Percentiles rank a stretch among this genome's conserved stretches.
Evolutionary conservation across 768 basidiomycete genomes (phyloP).

Genomic region (Trametes sanguinea): DNA sequence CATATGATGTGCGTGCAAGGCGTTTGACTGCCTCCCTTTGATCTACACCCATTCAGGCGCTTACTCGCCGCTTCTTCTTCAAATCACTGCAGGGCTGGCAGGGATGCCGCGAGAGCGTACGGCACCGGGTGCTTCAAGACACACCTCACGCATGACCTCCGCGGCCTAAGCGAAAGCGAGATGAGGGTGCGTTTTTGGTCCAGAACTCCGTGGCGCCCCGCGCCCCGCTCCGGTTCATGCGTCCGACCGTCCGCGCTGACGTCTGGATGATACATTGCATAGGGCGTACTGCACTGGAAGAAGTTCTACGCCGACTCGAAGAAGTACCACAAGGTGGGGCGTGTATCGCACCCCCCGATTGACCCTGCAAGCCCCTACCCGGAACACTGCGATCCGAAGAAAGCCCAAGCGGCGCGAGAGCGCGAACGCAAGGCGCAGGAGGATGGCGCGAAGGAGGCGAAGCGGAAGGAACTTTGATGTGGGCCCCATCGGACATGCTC

Average conservation of each 20-base stretch:
- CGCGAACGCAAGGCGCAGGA: constrained; percentile 21
- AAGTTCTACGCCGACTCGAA: constrained; percentile 83
- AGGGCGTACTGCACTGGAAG: constrained; percentile 90
- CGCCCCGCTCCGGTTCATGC: not conserved
- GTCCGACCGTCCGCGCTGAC: constrained; percentile 3
- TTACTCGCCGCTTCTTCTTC: constrained; percentile 16
- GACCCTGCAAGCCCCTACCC: constrained; percentile 76
- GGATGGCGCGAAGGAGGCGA: constrained; percentile 28
- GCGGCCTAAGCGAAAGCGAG: constrained; percentile 76
- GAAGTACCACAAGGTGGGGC: constrained; percentile 77
- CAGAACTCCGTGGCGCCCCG: not conserved
- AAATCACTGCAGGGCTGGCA: constrained; percentile 58
- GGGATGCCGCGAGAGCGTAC: constrained; percentile 90
- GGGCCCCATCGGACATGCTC: not conserved
- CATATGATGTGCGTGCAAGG: constrained; percentile 57
- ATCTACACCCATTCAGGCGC: constrained; percentile 8
- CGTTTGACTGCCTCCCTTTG: constrained; percentile 1
- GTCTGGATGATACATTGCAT: constrained; percentile 2
- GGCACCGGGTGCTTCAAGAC: constrained; percentile 91
- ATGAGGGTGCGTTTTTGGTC: constrained; percentile 51
- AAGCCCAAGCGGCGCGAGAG: constrained; percentile 34
- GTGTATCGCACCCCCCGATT: constrained; percentile 72
- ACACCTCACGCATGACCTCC: constrained; percentile 89
- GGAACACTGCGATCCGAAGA: constrained; percentile 71
- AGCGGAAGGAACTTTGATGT: constrained; percentile 21